phyloP scores from a whole-genome alignment of 2,329 filamentous ascomycete genomes.

The Paecilomyces sp. region DNA sequence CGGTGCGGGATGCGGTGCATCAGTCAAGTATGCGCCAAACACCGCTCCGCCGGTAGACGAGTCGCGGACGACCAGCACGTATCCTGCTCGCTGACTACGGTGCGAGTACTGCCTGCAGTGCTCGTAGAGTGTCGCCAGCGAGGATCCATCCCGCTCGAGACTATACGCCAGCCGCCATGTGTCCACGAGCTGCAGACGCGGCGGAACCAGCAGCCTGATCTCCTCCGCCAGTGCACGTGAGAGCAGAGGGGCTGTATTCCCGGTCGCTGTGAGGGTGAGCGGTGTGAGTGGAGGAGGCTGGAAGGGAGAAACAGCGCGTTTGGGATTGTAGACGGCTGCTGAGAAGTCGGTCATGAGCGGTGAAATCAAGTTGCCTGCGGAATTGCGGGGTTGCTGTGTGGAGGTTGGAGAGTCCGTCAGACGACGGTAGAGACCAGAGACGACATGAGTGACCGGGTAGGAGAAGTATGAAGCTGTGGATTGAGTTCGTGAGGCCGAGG shows the following conservation, averaged over 20 bases:
- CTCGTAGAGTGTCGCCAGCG: conserved; percentile 77
- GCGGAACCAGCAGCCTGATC: conserved; percentile 80
- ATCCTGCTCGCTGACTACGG: conserved; percentile 66
- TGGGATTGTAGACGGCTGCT: conserved; percentile 34
- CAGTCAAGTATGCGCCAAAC: conserved; percentile 91
- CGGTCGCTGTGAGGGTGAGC: conserved; percentile 58
- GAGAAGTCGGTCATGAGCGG: conserved; percentile 9
- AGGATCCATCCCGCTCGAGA: conserved; percentile 85
- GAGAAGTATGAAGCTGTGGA: conserved; percentile 42
- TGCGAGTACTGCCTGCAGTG: conserved; percentile 62
- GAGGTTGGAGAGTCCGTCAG: conserved; percentile 41
- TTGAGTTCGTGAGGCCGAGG: conserved; percentile 15
- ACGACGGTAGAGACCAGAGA: conserved; percentile 61
- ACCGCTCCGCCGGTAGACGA: conserved; percentile 43
- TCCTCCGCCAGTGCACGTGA: conserved; percentile 75
- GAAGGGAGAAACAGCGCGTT: conserved; percentile 67
- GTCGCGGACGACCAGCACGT: conserved; percentile 82
- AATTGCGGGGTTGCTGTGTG: conserved; percentile 38
- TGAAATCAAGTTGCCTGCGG: conserved; percentile 9
- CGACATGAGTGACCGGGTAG: conserved; percentile 45
- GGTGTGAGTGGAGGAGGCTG: conserved; percentile 85
- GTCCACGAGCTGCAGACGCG: conserved; percentile 78
- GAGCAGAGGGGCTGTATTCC: conserved; percentile 55
- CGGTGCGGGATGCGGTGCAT: conserved; percentile 69
- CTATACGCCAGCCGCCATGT: conserved; percentile 84